Evolutionary conservation across 2,329 filamentous ascomycete genomes (phyloP).

Genomic region (Drechmeria coniospora): DNA sequence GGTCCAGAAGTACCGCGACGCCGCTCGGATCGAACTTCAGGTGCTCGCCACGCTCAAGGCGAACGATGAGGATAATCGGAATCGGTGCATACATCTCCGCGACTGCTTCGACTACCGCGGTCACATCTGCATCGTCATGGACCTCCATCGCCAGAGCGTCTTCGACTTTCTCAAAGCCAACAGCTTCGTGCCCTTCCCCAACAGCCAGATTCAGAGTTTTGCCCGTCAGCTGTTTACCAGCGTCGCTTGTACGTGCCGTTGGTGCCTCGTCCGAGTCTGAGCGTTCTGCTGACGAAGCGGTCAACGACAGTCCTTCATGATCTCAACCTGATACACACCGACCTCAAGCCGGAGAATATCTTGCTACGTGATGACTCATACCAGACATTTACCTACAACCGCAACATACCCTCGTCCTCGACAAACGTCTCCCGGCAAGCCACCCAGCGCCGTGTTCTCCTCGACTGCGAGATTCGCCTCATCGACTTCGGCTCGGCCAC

Average conservation of each 20-base stretch:
- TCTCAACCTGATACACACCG: constrained; percentile 90
- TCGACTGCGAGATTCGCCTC: constrained; percentile 54
- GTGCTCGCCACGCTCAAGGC: constrained; percentile 83
- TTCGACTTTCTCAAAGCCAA: constrained; percentile 98
- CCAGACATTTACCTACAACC: constrained; percentile 56
- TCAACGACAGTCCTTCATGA: constrained; percentile 98
- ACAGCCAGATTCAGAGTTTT: constrained; percentile 96
- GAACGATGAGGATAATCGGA: constrained; percentile 83
- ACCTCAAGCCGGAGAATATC: constrained; percentile 57
- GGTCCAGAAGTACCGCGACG: constrained; percentile 95
- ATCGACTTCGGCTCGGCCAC: constrained; percentile 61
- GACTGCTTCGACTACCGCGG: constrained; percentile 97
- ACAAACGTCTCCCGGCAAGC: constrained; percentile 43
- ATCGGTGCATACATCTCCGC: constrained; percentile 89
- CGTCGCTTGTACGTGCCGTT: constrained; percentile 79
- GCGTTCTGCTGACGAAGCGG: not conserved
- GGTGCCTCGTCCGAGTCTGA: not conserved
- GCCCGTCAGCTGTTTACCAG: constrained; percentile 94
- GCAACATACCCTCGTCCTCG: constrained; percentile 53
- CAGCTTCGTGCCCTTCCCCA: constrained; percentile 89
- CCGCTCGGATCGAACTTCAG: constrained; percentile 82
- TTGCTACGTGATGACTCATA: constrained; percentile 49
- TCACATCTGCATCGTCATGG: constrained; percentile 79
- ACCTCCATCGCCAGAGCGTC: constrained; percentile 78
- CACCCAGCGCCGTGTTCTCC: constrained; percentile 45